phyloP scores from a whole-genome alignment of 73 alveolate genomes.

The Durusdinium trenchii region DNA sequence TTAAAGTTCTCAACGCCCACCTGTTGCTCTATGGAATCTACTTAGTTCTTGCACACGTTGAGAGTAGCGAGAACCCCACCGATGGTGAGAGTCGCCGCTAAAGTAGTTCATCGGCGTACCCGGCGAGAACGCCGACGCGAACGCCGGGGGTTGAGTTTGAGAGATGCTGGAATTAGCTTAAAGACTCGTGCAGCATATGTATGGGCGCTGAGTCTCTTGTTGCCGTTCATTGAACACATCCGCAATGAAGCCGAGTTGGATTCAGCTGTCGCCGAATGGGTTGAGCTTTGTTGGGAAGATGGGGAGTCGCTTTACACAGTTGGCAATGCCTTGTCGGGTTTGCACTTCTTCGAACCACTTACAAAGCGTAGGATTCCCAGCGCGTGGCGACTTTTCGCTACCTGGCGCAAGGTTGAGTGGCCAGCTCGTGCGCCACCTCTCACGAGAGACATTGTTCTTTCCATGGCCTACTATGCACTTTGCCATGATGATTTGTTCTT shows the following conservation, averaged over 20 bases:
- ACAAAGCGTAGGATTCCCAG: background rate
- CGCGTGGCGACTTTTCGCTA: background rate
- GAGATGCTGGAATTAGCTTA: background rate
- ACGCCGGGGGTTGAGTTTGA: background rate
- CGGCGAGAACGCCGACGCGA: background rate
- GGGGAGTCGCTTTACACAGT: background rate
- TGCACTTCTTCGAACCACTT: background rate
- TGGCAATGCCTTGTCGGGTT: background rate
- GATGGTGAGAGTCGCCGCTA: background rate
- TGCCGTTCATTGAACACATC: background rate
- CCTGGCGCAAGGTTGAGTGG: background rate
- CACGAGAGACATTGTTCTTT: background rate
- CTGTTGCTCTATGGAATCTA: no score
- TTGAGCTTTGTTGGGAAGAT: background rate
- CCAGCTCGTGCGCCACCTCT: slow-evolving; percentile 42
- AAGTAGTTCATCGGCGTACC: background rate
- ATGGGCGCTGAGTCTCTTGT: background rate
- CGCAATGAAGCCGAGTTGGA: background rate
- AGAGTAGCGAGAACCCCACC: background rate
- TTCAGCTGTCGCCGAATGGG: background rate
- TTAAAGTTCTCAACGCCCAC: no score
- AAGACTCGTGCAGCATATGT: background rate
- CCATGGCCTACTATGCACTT: background rate
- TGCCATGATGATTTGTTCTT: background rate
- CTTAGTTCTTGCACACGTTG: no score